Percentiles rank a stretch among this genome's conserved stretches.
Conservation (phyloP, 2,329 filamentous ascomycete species). For the Alternaria triticina region DNA sequence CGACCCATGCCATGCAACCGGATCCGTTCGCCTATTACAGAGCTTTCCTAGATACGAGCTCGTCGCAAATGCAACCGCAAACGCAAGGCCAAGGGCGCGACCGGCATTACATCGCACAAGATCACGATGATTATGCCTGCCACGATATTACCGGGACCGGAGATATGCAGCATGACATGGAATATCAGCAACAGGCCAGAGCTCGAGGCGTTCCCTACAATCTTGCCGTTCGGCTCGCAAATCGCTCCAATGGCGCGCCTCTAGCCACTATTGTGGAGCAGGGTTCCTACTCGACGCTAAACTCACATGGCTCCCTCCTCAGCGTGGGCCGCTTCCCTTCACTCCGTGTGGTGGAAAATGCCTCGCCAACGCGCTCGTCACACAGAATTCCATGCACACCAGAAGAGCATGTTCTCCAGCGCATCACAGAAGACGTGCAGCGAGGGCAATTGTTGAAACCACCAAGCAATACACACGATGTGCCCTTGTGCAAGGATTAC, state of each 20-base stretch:
- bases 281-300: conserved; percentile 50
- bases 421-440: conserved; percentile 23
- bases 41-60: conserved; percentile 17
- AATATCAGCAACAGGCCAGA: conserved; percentile 23
- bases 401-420: conserved; percentile 21
- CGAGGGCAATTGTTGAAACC: conserved; percentile 6
- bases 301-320: conserved; percentile 40
- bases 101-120: conserved; percentile 4
- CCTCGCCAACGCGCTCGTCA: conserved; percentile 20
- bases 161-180: conserved; percentile 1
- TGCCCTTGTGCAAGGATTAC: conserved; percentile 7
- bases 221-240: conserved; percentile 33
- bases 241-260: conserved; percentile 44
- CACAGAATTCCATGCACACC: conserved; percentile 24
- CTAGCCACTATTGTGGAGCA: conserved; percentile 55
- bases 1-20: conserved; percentile 9
- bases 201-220: conserved; percentile 31
- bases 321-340: conserved; percentile 28
- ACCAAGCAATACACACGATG: neutral
- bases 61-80: neutral
- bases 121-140: conserved; percentile 22
- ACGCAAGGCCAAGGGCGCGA: conserved; percentile 1
- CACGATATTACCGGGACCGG: conserved; percentile 3
- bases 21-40: conserved; percentile 32
- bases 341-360: conserved; percentile 18